Base-by-base conservation (phyloP, 2,329 filamentous ascomycete species). In the Teratosphaeria gauchensis region DNA sequence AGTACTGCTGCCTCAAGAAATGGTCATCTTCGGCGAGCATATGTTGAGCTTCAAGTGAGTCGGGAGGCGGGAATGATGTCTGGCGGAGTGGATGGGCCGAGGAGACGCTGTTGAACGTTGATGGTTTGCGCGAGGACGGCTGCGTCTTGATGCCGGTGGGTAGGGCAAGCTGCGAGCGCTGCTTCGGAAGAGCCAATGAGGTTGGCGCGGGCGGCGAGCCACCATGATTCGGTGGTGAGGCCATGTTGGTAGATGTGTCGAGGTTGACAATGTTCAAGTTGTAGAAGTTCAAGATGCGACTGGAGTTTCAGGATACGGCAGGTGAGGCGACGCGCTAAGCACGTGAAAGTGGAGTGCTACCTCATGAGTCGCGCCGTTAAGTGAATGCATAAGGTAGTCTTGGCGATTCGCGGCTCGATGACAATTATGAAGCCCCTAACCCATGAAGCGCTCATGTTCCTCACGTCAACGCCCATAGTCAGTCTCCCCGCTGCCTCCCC, bases 41-140 rank as follows among this genome's bases (percentile, higher is more conserved):
- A 55, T 74, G 77, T 48, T 80, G 80, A 0, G 82, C 79, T 2
- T 82, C 84, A 24, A 78, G 73, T n/a, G 70, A 73, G 21, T 73
- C 71, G 21, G 68, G 57, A 30, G 88, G 88, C 0, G 88, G 87
- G 69, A 91, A 94, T 0, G 88, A 90, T 4, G 90, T 92, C 68
- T 91, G 88, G 46, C 89, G 87, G 1, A 94, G 82, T 1, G 87
- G 87, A 63, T 90, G 87, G 0, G 82, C 77, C 1, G 82, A 82
- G 4, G 80, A 56, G n/a, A 32, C n/a, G 51, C 19, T 80, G 8
- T 79, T 73, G 30, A 79, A 76, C 3, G 85, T 81, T 12, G 86
- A 90, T 5, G 85, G 80, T 70, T 92, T 92, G 68, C 88, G 86
- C 14, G 54, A 35, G 53, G 86, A 85, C 70, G 90, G 71, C 24